These are phyloP conservation scores for Peziza echinospora DNA, from an alignment of 495 filamentous ascomycete genomes.

Conservation along the genomic window DNA sequence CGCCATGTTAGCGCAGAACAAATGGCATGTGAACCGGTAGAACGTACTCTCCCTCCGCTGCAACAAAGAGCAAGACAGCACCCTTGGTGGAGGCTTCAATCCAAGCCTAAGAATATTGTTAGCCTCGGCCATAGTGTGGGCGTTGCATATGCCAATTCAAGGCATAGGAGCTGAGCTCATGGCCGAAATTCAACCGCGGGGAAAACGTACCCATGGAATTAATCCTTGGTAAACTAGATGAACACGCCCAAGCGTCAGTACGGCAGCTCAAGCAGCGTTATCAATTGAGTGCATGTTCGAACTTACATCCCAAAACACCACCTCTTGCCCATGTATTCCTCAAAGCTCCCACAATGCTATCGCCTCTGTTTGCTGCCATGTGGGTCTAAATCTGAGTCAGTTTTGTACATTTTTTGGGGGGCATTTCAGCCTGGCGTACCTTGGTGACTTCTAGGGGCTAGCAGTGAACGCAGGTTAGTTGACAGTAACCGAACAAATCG, in stretches of 20 bases:
- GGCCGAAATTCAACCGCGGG: slow-evolving; percentile 3
- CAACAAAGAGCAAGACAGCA: slow-evolving; percentile 95
- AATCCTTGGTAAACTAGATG: slow-evolving; percentile 88
- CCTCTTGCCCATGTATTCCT: slow-evolving; percentile 80
- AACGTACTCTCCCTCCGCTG: slow-evolving; percentile 67
- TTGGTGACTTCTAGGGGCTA: slow-evolving; percentile 95
- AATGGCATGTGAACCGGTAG: slow-evolving; percentile 1
- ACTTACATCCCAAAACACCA: slow-evolving; percentile 87
- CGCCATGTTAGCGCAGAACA: slow-evolving; percentile 4
- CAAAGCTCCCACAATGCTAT: slow-evolving; percentile 65
- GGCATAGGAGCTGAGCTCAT: not conserved
- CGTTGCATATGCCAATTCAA: too few relatives aligned
- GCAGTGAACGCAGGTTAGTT: too few relatives aligned
- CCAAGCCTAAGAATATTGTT: slow-evolving; percentile 42
- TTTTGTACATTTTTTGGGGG: too few relatives aligned
- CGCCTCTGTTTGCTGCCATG: slow-evolving; percentile 88
- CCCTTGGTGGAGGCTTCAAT: slow-evolving; percentile 99
- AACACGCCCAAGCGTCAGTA: slow-evolving; percentile 1
- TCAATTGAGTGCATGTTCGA: too few relatives aligned
- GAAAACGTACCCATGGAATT: slow-evolving; percentile 57
- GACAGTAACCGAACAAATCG: too few relatives aligned
- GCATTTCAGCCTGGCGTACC: slow-evolving; percentile 4
- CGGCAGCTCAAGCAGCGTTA: not conserved
- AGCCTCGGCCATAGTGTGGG: too few relatives aligned
- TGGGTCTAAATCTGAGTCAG: too few relatives aligned